Conservation (phyloP, 441 rosid genomes). For the Erysimum cheiri region DNA sequence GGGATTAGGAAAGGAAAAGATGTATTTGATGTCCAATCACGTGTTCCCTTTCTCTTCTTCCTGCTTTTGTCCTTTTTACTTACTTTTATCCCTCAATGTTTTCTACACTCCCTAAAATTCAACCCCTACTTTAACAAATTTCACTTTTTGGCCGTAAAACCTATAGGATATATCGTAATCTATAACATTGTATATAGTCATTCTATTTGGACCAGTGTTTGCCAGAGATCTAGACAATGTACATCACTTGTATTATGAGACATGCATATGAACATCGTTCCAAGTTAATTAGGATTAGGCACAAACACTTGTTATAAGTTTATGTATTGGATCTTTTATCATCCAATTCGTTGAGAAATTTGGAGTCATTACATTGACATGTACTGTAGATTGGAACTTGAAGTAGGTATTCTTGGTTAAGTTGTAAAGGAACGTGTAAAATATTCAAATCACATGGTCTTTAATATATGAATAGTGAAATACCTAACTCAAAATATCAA, state of each 20-base stretch:
- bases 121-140: slow-evolving; percentile 27
- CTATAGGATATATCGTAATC: slow-evolving; percentile 13
- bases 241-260: background rate
- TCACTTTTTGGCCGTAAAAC: slow-evolving; percentile 33
- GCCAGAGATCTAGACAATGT: slow-evolving; percentile 1
- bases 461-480: background rate
- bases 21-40: slow-evolving; percentile 44
- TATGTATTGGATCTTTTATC: background rate
- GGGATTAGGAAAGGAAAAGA: slow-evolving; percentile 31
- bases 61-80: slow-evolving; percentile 31
- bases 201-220: background rate
- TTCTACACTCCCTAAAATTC: slow-evolving; percentile 35
- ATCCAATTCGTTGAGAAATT: too few species aligned
- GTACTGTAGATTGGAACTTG: background rate
- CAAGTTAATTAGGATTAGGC: background rate
- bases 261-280: background rate
- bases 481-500: slow-evolving; percentile 23
- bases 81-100: slow-evolving; percentile 21
- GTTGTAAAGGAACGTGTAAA: background rate
- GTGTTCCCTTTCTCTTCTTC: slow-evolving; percentile 38
- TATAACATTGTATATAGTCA: slow-evolving; percentile 13
- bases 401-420: background rate
- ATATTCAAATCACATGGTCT: slow-evolving; percentile 4
- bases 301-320: background rate
- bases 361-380: background rate